These are phyloP conservation scores for Didymella arachidicola DNA, from an alignment of 2,329 filamentous ascomycete species.

Conservation along the genomic window DNA sequence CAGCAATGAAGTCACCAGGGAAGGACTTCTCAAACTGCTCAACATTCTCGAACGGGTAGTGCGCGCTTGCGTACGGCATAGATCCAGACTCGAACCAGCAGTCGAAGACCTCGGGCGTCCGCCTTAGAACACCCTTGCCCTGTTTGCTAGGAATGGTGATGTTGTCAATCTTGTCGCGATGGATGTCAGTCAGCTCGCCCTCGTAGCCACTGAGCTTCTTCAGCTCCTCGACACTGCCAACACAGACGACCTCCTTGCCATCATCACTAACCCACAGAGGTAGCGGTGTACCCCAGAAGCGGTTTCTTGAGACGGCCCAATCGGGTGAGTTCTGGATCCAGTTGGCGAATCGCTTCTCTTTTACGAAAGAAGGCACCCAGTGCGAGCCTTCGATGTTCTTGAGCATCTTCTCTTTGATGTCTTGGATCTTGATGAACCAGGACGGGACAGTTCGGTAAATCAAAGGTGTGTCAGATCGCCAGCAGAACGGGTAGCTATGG, in stretches of 20 bases:
- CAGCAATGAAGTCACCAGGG: slow-evolving; percentile 93
- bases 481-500: slow-evolving; percentile 94
- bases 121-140: slow-evolving; percentile 82
- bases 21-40: slow-evolving; percentile 82
- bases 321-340: slow-evolving; percentile 93
- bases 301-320: slow-evolving; percentile 93
- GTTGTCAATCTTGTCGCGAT: slow-evolving; percentile 90
- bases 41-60: slow-evolving; percentile 91
- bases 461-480: slow-evolving; percentile 91
- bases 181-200: slow-evolving; percentile 83
- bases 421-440: slow-evolving; percentile 91
- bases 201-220: slow-evolving; percentile 85
- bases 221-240: slow-evolving; percentile 85
- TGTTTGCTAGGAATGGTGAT: slow-evolving; percentile 92
- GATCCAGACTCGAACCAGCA: slow-evolving; percentile 97
- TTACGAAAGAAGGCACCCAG: slow-evolving; percentile 91
- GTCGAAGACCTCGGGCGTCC: slow-evolving; percentile 90
- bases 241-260: slow-evolving; percentile 81
- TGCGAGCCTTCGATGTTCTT: slow-evolving; percentile 86
- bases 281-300: slow-evolving; percentile 95
- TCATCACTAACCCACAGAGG: slow-evolving; percentile 93
- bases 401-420: slow-evolving; percentile 87
- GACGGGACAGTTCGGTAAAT: slow-evolving; percentile 92
- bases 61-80: slow-evolving; percentile 91
- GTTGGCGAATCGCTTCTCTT: slow-evolving; percentile 87